Conservation (phyloP, 495 filamentous ascomycete species). For the Trichoderma parareesei region DNA sequence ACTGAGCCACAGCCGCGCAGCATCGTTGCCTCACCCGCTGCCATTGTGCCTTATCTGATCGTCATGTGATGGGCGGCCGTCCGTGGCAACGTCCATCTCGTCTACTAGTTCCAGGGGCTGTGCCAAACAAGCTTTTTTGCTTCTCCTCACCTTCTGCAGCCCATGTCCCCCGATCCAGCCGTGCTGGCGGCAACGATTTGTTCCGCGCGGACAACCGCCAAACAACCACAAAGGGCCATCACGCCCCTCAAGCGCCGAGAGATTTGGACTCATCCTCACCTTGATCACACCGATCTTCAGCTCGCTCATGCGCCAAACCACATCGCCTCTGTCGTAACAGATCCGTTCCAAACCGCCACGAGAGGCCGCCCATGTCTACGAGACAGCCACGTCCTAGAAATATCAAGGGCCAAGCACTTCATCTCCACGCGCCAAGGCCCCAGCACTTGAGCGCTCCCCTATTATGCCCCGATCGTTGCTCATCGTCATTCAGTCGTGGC, state of each 20-base stretch:
- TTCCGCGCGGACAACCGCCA: background rate
- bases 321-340: background rate
- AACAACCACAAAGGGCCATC: background rate
- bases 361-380: background rate
- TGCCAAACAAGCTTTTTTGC: constrained; percentile 1
- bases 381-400: background rate
- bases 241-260: background rate
- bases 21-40: background rate
- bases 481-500: background rate
- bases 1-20: background rate
- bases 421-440: background rate
- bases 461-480: too few species aligned
- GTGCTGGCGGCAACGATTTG: background rate
- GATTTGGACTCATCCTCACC: too few species aligned
- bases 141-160: background rate
- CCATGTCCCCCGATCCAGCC: background rate
- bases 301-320: background rate
- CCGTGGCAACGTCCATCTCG: background rate
- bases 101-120: constrained; percentile 4
- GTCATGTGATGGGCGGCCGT: constrained; percentile 10
- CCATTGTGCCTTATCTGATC: constrained; percentile 5
- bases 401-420: background rate
- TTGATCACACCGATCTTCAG: too few species aligned
- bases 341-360: background rate
- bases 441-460: background rate